Conservation (phyloP, 768 basidiomycete species). For the Coprinopsis marcescibilis region DNA sequence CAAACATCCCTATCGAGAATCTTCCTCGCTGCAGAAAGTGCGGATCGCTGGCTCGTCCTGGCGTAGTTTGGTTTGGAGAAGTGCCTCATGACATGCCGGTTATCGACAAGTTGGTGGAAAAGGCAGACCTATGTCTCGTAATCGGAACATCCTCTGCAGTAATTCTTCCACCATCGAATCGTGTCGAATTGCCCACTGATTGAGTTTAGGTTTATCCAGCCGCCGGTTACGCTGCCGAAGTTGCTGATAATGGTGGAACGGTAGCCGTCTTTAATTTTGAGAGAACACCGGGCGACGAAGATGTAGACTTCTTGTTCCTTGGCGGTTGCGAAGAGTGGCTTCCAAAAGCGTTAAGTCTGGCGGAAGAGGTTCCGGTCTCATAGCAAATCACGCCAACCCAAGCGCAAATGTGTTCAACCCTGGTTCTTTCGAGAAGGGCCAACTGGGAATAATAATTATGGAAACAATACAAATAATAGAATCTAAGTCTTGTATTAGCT, state of each 20-base stretch:
- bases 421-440: no score
- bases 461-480: neutral
- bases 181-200: neutral
- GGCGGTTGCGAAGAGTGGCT: constrained; percentile 44
- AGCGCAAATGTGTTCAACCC: no score
- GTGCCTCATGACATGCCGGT: constrained; percentile 29
- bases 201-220: constrained; percentile 39
- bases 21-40: constrained; percentile 43
- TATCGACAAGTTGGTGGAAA: constrained; percentile 34
- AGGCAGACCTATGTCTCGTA: constrained; percentile 49
- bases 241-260: constrained; percentile 30
- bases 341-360: constrained; percentile 33
- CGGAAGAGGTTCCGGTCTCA: neutral
- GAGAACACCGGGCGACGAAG: constrained; percentile 27
- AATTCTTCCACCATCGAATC: constrained; percentile 12
- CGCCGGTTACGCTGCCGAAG: constrained; percentile 29
- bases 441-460: no score
- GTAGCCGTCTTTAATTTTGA: constrained; percentile 38
- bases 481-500: neutral
- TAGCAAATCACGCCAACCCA: neutral
- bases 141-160: constrained; percentile 52
- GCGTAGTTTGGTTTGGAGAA: constrained; percentile 59
- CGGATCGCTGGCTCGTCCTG: constrained; percentile 39
- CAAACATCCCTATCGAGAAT: constrained; percentile 30
- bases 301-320: constrained; percentile 45